Evolutionary conservation across 371 early-diverging fungal species (phyloP), one percentile per base, ranked within the genome.

Genomic region (Nematocida sp.): DNA sequence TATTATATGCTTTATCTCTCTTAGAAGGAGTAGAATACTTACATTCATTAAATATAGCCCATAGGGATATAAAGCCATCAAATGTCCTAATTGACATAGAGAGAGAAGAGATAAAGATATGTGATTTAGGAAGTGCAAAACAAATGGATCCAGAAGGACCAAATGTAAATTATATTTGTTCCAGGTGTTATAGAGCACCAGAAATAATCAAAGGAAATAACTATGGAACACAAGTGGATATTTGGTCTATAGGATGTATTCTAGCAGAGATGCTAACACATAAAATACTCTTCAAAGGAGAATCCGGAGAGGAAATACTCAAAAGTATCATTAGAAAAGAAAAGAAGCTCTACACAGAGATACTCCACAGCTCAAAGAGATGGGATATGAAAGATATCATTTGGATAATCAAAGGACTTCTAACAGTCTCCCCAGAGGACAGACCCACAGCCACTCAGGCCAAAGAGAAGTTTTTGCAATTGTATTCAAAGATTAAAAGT

Each of bases 51-150:
- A 85, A 91, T 17, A 92, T 97, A 11, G 84, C 95, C 43, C 97
- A 97, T 81, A 87, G 97, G 41, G 96, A 96, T 84, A 84, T 95
- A 54, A 96, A 95, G 78, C 95, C 95, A 41, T 88, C 90, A 66
- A 92, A 90, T 80, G 80, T 95, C 47, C 84, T 97, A 41, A 91
- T 97, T 77, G 93, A 94, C 81, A 86, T 86, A 9, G n/a, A 38
- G 2, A 15, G 86, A 91, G 0, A 25, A 19, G 86, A 92, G 35
- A 85, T 94, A 74, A 96, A 96, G 84, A 86, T 97, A 70, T 94
- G 96, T 83, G 98, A 97, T 84, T 93, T 97, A 86, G 98, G 98
- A 67, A 89, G 95, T 78, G 96, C 96, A 54, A 97, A 95, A 82
- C 87, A 90, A 11, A 86, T 96, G 66, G 86, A 90, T 37, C 86